Base-by-base conservation (phyloP, 2,329 filamentous ascomycete genomes). In the Fusarium azukiicola region DNA sequence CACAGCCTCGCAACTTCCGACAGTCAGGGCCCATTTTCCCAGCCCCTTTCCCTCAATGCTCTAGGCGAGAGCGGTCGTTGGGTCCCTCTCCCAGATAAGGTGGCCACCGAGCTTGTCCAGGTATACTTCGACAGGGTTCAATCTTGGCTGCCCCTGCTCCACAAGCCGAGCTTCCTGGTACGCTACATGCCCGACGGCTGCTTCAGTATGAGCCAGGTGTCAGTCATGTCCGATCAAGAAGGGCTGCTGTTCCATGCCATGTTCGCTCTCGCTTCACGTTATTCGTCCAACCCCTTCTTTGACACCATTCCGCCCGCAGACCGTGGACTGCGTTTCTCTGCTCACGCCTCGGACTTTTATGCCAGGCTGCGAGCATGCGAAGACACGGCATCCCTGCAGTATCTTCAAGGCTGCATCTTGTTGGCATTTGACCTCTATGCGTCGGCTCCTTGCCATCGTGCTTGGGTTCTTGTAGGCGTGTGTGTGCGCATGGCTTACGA, bases 401-500 rank as follows among this genome's bases (percentile, higher is more conserved):
- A 71, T 38, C 47, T 71, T 17, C 69, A 71, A 32, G 69, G 69
- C n/a, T 71, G 69, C 38, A 50, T 71, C 46, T 21, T 64, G n/a
- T 46, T 71, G 27, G 56, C 69, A n/a, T 44, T 52, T 16, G 52
- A 71, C 54, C 47, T 42, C 47, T 63, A 63, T 56, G 19, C 69
- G 16, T 63, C 69, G 14, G 56, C 56, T 16, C 69, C 69, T 36
- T 64, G 32, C 13, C 56, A 71, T 27, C 56, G 14, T 5, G 58
- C 47, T 46, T 71, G 69, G 69, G 54, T 71, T 40, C 69, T 71
- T 27, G 27, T 23, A 16, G 69, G 69, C 16, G 56, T 71, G 21
- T 71, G 69, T 32, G 54, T 71, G 44, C 69, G 69, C 12, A 7
- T 71, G 12, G 69, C 69, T n/a, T 71, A 71, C 36, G 69, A 71